Evolutionary conservation across 768 basidiomycete genomes (phyloP), one percentile per base, ranked within the genome.

Genomic region (Leucosporidium yakuticum): DNA sequence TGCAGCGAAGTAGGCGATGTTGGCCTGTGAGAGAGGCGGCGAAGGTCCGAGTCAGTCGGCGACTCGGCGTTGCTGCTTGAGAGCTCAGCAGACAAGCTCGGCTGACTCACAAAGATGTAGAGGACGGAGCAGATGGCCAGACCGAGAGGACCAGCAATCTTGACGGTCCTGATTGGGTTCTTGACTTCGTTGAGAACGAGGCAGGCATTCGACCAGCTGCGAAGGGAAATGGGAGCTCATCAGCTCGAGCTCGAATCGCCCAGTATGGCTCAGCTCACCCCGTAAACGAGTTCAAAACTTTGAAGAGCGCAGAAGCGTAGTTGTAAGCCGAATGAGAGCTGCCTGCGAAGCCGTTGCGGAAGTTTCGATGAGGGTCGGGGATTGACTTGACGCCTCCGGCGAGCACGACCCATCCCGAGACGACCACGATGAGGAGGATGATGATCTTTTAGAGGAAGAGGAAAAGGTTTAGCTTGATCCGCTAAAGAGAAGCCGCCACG

Each of bases 101-200:
- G 34, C 34, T 36, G 34, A 36, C 34, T 36, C 34, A 36, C 34
- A 36, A 36, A 36, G 5, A 36, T 36, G 34, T 36, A 36, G 34
- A 36, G 34, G 34, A 36, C 59, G 56, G 70, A 58, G 65, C 72
- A 67, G 29, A 67, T 49, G 1, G 56, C 60, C 9, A 73, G 48
- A 9, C 67, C 73, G 25, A 86, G 82, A 0, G 85, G 85, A 3
- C 83, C 85, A 0, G 85, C 85, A 47, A 86, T 84, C 76, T 84
- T 85, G 62, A 87, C 81, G 12, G 85, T 87, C 54, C 83, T 81
- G 3, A 85, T 80, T 0, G 85, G 85, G 70, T 85, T 79, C 69
- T 82, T 83, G 62, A 86, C 84, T 15, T 86, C 84, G 77, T 85
- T 85, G 65, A 86, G 76, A 9, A 86, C 85, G 62, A 84, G 84